Base-by-base conservation (phyloP, 495 filamentous ascomycete genomes). In the Penicillium simplicissimum region DNA sequence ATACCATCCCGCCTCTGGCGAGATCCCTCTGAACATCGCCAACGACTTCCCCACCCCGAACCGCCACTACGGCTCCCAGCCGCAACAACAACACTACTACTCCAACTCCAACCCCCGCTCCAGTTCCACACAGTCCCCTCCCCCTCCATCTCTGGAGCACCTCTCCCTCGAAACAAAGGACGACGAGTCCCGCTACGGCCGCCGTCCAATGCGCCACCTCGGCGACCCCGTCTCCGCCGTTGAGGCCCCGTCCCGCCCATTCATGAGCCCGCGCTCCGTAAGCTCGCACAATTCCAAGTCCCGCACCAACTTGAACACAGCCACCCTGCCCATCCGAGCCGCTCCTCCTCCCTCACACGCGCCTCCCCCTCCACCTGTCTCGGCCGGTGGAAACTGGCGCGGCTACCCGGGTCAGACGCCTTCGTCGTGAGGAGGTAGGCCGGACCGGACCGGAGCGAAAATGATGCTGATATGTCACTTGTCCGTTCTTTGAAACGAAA, bases 1-100 rank as follows among this genome's bases (percentile, higher is more conserved):
- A 61, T 77, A 58, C 52, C 76, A 84, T 49, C 85, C 88, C 42
- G 84, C 85, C 47, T 88, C 87, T 45, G 86, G 87, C 58, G 85
- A 89, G 60, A 88, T 90, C 56, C 85, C 86, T 11, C 81, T 89
- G 62, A 83, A 84, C 35, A 82, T 83, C 36, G 79, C 75, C 63
- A 80, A 79, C 51, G 75, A 77, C 19, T 59, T 65, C 17, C 60
- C 76, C 8, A 61, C 70, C 6, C 69, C 64, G 14, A 61, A 70
- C 34, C 69, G 65, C 38, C 61, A 74, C 60, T 66, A 66, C 37
- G 57, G 56, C 42, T 42, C 53, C 31, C 68, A 67, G 57, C 10
- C 57, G 23, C 28, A 55, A 71, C 71, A 58, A 71, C 69, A n/a
- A n/a, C n/a, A n/a, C n/a, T n/a, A n/a, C n/a, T n/a, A 31, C 71